phyloP scores from a whole-genome alignment of 2,329 filamentous ascomycete genomes.

The Cladobotryum protrusum region DNA sequence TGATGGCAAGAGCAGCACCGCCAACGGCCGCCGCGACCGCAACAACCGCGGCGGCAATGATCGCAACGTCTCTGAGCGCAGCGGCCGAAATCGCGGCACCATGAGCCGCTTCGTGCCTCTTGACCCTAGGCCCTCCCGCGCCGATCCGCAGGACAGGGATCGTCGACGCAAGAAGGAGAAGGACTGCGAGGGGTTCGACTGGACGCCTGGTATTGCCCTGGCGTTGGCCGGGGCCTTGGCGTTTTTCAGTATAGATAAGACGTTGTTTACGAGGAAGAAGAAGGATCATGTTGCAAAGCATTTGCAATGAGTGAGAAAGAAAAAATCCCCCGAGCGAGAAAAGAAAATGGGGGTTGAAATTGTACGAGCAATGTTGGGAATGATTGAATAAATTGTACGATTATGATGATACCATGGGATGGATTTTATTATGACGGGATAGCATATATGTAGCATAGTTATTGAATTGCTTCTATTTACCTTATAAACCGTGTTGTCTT shows the following conservation, averaged over 20 bases:
- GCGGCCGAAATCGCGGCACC: neutral
- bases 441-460: neutral
- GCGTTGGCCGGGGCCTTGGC: constrained; percentile 10
- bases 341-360: no score
- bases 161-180: constrained; percentile 7
- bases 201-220: constrained; percentile 8
- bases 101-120: neutral
- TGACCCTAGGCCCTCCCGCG: constrained; percentile 2
- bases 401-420: neutral
- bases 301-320: no score
- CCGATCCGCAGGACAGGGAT: constrained; percentile 5
- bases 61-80: neutral
- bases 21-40: neutral
- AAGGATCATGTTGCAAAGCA: neutral
- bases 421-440: neutral
- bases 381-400: neutral
- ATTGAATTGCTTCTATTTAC: no score
- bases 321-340: no score
- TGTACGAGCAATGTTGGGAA: neutral
- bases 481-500: neutral
- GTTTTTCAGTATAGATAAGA: constrained; percentile 10
- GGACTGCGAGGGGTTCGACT: constrained; percentile 10
- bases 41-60: neutral
- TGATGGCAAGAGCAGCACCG: neutral
- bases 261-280: constrained; percentile 5